A percentile compares a stretch with the other conserved stretches of the same genome.
Evolutionary conservation across 2,329 filamentous ascomycete species (phyloP).

Genomic region (Sporothrix schenckii): DNA sequence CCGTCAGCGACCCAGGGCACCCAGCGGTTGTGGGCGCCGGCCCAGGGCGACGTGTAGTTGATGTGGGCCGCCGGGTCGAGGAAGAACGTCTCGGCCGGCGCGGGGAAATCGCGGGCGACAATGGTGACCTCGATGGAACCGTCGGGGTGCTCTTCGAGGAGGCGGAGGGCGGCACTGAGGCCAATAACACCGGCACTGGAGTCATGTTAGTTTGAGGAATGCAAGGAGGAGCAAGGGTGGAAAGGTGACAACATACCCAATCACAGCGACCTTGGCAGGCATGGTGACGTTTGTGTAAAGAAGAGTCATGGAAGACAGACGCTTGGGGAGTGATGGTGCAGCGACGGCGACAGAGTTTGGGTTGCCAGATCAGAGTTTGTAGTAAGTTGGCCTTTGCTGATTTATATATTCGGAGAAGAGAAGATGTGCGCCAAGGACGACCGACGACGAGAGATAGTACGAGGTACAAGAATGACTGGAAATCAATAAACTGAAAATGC

Average conservation of each 20-base stretch:
- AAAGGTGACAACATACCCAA: slow-evolving; percentile 28
- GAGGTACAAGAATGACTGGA: not conserved
- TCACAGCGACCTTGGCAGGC: slow-evolving; percentile 29
- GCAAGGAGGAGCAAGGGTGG: not conserved
- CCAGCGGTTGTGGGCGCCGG: slow-evolving; percentile 59
- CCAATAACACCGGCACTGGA: slow-evolving; percentile 58
- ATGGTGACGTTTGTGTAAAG: slow-evolving; percentile 14
- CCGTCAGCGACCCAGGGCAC: slow-evolving; percentile 47
- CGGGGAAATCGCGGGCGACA: slow-evolving; percentile 52
- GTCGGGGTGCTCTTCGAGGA: slow-evolving; percentile 44
- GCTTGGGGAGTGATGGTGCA: not conserved
- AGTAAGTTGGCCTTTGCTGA: not conserved
- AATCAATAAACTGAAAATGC: not conserved
- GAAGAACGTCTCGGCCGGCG: slow-evolving; percentile 48
- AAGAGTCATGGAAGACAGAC: not conserved
- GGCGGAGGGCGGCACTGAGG: slow-evolving; percentile 52
- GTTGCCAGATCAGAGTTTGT: not conserved
- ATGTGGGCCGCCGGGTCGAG: slow-evolving; percentile 47
- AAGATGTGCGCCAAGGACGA: not conserved
- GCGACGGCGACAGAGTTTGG: not conserved
- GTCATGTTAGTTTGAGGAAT: not conserved
- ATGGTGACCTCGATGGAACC: slow-evolving; percentile 48
- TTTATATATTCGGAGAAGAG: slow-evolving; percentile 10
- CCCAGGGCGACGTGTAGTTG: slow-evolving; percentile 62
- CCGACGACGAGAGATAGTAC: not conserved